Conservation (phyloP, 179 eudicot species). For the Amaranthus tricolor region DNA sequence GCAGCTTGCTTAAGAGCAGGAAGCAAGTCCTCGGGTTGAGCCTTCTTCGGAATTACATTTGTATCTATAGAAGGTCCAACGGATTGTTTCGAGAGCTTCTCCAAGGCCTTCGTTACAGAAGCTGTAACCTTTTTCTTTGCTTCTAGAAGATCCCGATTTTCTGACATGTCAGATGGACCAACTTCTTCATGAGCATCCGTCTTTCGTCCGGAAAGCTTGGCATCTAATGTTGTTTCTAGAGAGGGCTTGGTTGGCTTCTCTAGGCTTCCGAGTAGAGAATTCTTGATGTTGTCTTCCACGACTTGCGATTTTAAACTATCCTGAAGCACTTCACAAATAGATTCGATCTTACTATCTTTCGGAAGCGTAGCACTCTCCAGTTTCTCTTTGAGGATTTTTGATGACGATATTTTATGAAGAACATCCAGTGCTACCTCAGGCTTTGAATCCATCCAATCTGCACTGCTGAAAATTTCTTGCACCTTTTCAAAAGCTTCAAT, state of each 20-base stretch:
- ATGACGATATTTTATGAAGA: conserved; percentile 42
- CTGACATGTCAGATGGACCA: conserved; percentile 23
- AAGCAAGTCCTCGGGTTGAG: conserved; percentile 33
- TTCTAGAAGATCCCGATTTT: conserved; percentile 19
- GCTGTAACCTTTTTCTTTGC: conserved; percentile 6
- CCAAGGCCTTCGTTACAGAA: conserved; percentile 15
- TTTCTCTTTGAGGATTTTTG: conserved; percentile 39
- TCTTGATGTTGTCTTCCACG: conserved; percentile 27
- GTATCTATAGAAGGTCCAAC: conserved; percentile 28
- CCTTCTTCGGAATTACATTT: conserved; percentile 25
- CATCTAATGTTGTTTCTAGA: conserved; percentile 3
- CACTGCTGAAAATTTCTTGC: conserved; percentile 60
- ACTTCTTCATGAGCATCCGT: conserved; percentile 24
- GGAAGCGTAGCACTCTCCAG: conserved; percentile 35
- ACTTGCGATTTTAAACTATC: conserved; percentile 22
- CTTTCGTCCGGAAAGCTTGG: neutral
- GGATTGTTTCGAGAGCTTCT: conserved; percentile 24
- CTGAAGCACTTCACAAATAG: conserved; percentile 23
- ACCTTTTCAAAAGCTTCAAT: conserved; percentile 74
- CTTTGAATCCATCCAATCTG: conserved; percentile 58
- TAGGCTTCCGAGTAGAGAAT: conserved; percentile 13
- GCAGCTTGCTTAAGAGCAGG: conserved; percentile 38
- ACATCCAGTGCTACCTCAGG: conserved; percentile 40
- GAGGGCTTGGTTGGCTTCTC: conserved; percentile 24
- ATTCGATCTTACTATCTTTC: conserved; percentile 24